Conservation (phyloP, 495 filamentous ascomycete species). For the Penicillium argentinense region DNA sequence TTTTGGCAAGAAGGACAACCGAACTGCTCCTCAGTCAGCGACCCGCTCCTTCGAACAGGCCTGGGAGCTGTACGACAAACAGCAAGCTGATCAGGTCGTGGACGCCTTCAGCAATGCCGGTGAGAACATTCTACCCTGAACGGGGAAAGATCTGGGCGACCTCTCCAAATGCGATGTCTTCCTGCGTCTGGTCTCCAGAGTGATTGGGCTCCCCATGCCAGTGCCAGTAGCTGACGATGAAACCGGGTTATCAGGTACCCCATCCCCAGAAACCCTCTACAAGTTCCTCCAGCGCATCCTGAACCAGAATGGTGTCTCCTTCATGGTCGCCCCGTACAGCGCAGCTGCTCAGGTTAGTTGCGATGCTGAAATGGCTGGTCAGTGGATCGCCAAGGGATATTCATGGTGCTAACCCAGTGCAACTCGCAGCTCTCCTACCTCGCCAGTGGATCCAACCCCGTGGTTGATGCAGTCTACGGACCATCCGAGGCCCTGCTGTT, state of each 20-base stretch:
- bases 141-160: constrained; percentile 1
- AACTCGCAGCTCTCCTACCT: constrained; percentile 89
- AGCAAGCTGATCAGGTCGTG: constrained; percentile 75
- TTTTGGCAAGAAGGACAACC: constrained; percentile 66
- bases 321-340: constrained; percentile 86
- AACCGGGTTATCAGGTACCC: constrained; percentile 44
- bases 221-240: constrained; percentile 28
- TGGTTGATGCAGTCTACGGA: constrained; percentile 78
- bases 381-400: no score
- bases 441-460: constrained; percentile 63
- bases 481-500: constrained; percentile 87
- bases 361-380: background rate
- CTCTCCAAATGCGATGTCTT: background rate
- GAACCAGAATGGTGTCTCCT: constrained; percentile 65
- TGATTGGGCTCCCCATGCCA: no score
- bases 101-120: constrained; percentile 79
- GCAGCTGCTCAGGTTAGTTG: constrained; percentile 77
- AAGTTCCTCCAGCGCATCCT: constrained; percentile 74
- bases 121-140: constrained; percentile 40
- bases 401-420: no score
- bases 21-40: constrained; percentile 45
- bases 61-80: constrained; percentile 84
- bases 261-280: constrained; percentile 61
- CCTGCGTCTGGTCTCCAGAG: background rate
- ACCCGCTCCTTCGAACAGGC: constrained; percentile 57